phyloP scores from a whole-genome alignment of 768 basidiomycete species.

The Cubamyces lactineus region DNA sequence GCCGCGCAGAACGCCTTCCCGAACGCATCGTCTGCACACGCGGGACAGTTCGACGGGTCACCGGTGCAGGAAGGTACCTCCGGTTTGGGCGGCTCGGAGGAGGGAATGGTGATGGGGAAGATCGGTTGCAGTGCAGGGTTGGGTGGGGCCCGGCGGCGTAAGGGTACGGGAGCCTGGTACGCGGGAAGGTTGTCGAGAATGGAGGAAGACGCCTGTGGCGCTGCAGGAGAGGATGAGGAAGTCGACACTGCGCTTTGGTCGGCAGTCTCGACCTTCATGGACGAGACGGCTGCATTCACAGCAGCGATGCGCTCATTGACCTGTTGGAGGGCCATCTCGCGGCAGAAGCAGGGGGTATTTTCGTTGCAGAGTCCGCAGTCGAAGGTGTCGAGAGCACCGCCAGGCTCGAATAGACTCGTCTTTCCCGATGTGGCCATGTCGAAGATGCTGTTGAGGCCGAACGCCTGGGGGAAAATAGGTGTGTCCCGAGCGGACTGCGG shows the following conservation, averaged over 20 bases:
- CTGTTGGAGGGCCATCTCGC: conserved; percentile 61
- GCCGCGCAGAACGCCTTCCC: conserved; percentile 88
- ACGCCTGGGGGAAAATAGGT: conserved; percentile 37
- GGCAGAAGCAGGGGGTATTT: conserved; percentile 75
- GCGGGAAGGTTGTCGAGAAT: conserved; percentile 78
- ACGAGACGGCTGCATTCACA: conserved; percentile 13
- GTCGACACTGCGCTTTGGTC: conserved; percentile 28
- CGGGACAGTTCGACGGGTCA: conserved; percentile 83
- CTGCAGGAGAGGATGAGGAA: conserved; percentile 25
- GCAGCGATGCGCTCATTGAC: conserved; percentile 33
- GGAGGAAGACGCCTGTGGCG: conserved; percentile 43
- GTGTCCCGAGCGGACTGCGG: conserved; percentile 34
- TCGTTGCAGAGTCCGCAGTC: conserved; percentile 80
- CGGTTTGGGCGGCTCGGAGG: conserved; percentile 32
- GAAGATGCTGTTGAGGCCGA: conserved; percentile 39
- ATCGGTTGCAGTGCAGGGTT: conserved; percentile 48
- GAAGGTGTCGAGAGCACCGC: conserved; percentile 47
- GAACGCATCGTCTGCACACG: conserved; percentile 84
- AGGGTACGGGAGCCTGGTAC: conserved; percentile 82
- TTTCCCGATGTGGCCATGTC: conserved; percentile 41
- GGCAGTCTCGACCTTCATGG: conserved; percentile 34
- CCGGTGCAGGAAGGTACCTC: conserved; percentile 65
- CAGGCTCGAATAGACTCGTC: conserved; percentile 31
- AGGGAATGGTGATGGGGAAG: conserved; percentile 51
- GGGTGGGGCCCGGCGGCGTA: conserved; percentile 57